Base-by-base conservation (phyloP, 306 rosid species). In the Crotalaria pallida region DNA sequence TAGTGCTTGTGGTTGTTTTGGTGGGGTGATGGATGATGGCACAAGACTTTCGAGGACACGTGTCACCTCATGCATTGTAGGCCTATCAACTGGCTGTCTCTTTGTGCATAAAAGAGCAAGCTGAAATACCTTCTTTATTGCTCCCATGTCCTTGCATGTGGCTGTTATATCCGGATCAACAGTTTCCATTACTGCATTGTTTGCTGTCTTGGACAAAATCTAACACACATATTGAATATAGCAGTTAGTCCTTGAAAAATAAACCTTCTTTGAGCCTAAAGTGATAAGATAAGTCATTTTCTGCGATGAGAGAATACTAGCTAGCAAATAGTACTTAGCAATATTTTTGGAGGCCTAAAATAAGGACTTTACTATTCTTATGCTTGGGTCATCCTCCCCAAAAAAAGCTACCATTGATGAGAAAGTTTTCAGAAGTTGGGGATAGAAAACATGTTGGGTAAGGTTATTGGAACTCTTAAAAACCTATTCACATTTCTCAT, bases 161-260 rank as follows among this genome's bases (percentile, higher is more conserved):
- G 89, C 90, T n/a, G 87, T 85, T 21, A 94, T 72, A 41, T 88
- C 98, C 0, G 87, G 87, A 81, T 94, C 96, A n/a, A 84, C 89
- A 0, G 98, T 88, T 83, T 94, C 98, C 98, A 94, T 90, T 1
- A 90, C 98, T 10, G 95, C 92, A 75, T 94, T 80, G 81, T 75
- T 84, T 22, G 87, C 90, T 6, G 97, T 83, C 84, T 94, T 94
- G 17, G 98, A 87, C 72, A 90, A 65, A 63, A 94, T 90, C 98
- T 94, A 80, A 80, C 29, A 43, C 13, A 76, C 45, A 23, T 45
- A 33, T 2, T 4, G 19, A 27, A 27, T 31, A 10, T 11, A 6
- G 10, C 0, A 10, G 40, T 48, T 11, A 48, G 47, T 49, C 7
- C 51, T 58, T 71, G 52, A 65, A 65, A 61, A 65, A 60, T 49